Base-by-base conservation (phyloP, 2,329 filamentous ascomycete genomes). In the Trichoderma brevicompactum region DNA sequence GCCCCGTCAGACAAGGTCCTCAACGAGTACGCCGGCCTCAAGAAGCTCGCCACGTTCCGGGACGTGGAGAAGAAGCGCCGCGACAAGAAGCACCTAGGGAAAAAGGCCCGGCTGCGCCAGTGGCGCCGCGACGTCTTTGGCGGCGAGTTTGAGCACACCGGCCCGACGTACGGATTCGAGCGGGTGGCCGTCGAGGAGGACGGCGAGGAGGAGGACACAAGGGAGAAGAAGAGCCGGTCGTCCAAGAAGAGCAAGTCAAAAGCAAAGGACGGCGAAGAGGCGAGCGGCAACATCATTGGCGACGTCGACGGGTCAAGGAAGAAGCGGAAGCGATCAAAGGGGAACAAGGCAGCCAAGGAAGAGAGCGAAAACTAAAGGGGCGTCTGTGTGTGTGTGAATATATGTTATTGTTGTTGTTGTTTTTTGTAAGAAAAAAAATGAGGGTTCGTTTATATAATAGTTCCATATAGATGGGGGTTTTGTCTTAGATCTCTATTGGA, bases 31-130 rank as follows among this genome's bases (percentile, higher is more conserved):
- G 94, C 90, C 5, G 94, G 95, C 7, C 81, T 99, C 73, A 99
- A 99, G 85, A 98, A 97, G 80, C 86, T 97, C 66, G 94, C 94
- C 5, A 84, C 91, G 5, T 99, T 95, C 82, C 86, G 95, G 65
- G 94, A 97, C 75, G 82, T 84, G 3, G 91, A 94, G 72, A 95
- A 96, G 85, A 98, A 98, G 83, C 84, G 85, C 70, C 91, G 89
- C 72, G 95, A 99, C 74, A 88, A 89, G 80, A 97, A 96, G 83
- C 85, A 87, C 72, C 83, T 98, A 36, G 91, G 92, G 69, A 99
- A 98, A 86, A 98, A 98, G 81, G 92, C 92, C 7, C 85, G 94
- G 19, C 82, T 99, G 67, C 83, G 93, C 74, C 87, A 97, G 79
- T 99, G 95, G 95, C 87, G 87, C 56, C 80, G 83, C 67, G 87